A percentile compares a stretch with the other conserved stretches of the same genome.
These are phyloP conservation scores for Colletotrichum caudatum DNA, from an alignment of 2,329 filamentous ascomycete genomes.

Conservation along the genomic window DNA sequence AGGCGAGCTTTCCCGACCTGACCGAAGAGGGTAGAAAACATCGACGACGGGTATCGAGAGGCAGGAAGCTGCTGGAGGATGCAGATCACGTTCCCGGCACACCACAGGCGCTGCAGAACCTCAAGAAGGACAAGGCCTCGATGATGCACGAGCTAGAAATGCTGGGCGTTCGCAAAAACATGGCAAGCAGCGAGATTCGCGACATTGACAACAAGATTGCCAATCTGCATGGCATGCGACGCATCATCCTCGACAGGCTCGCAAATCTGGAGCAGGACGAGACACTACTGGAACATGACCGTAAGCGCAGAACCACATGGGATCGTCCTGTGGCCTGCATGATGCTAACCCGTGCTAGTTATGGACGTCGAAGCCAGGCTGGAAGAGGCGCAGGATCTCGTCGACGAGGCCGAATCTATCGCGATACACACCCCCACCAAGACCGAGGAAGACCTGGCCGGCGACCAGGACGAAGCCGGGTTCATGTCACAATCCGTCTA, in stretches of 20 bases:
- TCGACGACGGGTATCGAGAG: slow-evolving; percentile 77
- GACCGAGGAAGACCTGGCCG: slow-evolving; percentile 65
- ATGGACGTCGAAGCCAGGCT: slow-evolving; percentile 71
- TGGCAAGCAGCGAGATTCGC: slow-evolving; percentile 95
- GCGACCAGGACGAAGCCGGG: slow-evolving; percentile 62
- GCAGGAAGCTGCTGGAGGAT: slow-evolving; percentile 80
- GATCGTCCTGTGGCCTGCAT: not conserved
- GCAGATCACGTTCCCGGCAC: slow-evolving; percentile 65
- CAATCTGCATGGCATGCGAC: slow-evolving; percentile 92
- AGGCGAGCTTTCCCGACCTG: slow-evolving; percentile 83
- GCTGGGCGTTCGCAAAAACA: slow-evolving; percentile 93
- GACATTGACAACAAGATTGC: slow-evolving; percentile 98
- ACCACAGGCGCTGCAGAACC: slow-evolving; percentile 75
- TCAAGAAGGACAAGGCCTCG: slow-evolving; percentile 83
- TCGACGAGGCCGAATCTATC: slow-evolving; percentile 69
- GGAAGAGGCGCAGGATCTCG: slow-evolving; percentile 70
- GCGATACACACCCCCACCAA: slow-evolving; percentile 64
- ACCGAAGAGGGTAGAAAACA: slow-evolving; percentile 78
- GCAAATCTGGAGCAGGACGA: slow-evolving; percentile 92
- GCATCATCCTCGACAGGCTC: slow-evolving; percentile 88
- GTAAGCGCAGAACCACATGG: slow-evolving; percentile 60
- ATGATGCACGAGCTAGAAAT: slow-evolving; percentile 91
- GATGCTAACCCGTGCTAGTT: slow-evolving; percentile 60
- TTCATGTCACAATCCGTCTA: slow-evolving; percentile 99
- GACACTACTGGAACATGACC: slow-evolving; percentile 87